Conservation (phyloP, 1,284 basidiomycete species). For the Peniophora sp. region DNA sequence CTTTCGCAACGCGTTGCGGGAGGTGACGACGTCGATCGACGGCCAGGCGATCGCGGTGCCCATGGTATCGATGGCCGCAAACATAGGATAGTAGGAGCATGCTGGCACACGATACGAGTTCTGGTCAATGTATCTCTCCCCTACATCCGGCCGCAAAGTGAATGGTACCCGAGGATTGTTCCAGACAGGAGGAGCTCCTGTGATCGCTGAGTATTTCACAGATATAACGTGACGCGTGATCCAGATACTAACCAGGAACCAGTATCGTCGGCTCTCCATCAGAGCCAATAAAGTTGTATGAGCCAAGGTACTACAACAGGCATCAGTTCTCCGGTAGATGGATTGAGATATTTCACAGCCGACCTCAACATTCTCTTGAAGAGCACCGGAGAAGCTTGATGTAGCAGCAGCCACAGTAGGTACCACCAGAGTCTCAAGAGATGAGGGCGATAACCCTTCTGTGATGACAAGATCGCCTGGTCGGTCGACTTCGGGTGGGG, state of each 20-base stretch:
- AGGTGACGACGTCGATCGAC: slow-evolving; percentile 45
- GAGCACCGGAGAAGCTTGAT: background rate
- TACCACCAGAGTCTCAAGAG: background rate
- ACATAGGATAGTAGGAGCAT: slow-evolving; percentile 1
- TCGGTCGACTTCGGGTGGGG: background rate
- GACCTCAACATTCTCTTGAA: background rate
- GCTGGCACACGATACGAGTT: slow-evolving; percentile 35
- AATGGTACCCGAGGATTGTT: slow-evolving; percentile 33
- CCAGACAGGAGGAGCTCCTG: slow-evolving; percentile 50
- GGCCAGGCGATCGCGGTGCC: slow-evolving; percentile 35
- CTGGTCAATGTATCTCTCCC: slow-evolving; percentile 37
- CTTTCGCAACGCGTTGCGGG: slow-evolving; percentile 50
- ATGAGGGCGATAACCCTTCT: background rate
- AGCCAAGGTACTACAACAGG: slow-evolving; percentile 27
- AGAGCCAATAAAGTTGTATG: slow-evolving; percentile 39
- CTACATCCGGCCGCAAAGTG: slow-evolving; percentile 39
- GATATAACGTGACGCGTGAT: background rate
- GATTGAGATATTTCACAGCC: no score
- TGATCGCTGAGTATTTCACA: background rate
- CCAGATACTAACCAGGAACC: slow-evolving; percentile 35
- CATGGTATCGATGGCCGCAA: slow-evolving; percentile 40
- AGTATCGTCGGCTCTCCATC: slow-evolving; percentile 32
- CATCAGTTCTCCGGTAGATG: no score
- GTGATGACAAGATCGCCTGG: background rate
- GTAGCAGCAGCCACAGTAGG: background rate